These are phyloP conservation scores for Leccinum angustisporum DNA, from an alignment of 1,284 basidiomycete species.

Conservation along the genomic window DNA sequence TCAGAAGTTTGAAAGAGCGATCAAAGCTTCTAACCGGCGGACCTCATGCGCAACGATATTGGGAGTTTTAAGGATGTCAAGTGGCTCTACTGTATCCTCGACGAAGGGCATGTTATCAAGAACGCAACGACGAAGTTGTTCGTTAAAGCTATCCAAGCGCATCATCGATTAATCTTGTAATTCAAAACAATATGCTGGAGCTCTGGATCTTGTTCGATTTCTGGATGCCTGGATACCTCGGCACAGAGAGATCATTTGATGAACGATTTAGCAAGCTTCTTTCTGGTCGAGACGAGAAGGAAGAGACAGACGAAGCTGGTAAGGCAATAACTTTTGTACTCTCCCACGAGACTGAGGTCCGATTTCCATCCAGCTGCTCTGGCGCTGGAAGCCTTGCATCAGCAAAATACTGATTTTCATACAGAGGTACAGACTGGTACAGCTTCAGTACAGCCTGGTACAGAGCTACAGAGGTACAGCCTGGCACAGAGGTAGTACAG, in stretches of 20 bases:
- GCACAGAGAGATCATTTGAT: constrained; percentile 93
- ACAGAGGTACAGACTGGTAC: no score
- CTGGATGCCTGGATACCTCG: constrained; percentile 98
- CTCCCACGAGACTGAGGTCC: constrained; percentile 7
- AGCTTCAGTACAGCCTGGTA: no score
- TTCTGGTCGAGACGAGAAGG: constrained; percentile 93
- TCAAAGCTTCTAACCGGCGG: constrained; percentile 72
- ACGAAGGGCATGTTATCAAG: constrained; percentile 99
- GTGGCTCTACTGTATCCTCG: constrained; percentile 97
- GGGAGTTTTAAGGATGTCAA: constrained; percentile 69
- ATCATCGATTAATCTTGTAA: constrained; percentile 95
- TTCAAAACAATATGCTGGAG: constrained; percentile 99
- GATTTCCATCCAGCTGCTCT: constrained; percentile 64
- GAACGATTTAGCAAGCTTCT: constrained; percentile 95
- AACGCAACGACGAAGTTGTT: constrained; percentile 98
- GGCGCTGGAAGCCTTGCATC: constrained; percentile 64
- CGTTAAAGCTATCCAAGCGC: constrained; percentile 87
- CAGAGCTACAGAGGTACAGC: no score
- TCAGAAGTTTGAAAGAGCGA: constrained; percentile 91
- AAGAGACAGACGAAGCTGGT: constrained; percentile 92
- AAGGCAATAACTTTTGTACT: constrained; percentile 31
- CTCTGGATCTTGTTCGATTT: constrained; percentile 99
- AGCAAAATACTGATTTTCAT: no score
- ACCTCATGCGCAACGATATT: constrained; percentile 95
- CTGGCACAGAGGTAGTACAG: no score